These are phyloP conservation scores for Amphirosellinia nigrospora DNA, from an alignment of 495 filamentous ascomycete genomes.

Conservation along the genomic window DNA sequence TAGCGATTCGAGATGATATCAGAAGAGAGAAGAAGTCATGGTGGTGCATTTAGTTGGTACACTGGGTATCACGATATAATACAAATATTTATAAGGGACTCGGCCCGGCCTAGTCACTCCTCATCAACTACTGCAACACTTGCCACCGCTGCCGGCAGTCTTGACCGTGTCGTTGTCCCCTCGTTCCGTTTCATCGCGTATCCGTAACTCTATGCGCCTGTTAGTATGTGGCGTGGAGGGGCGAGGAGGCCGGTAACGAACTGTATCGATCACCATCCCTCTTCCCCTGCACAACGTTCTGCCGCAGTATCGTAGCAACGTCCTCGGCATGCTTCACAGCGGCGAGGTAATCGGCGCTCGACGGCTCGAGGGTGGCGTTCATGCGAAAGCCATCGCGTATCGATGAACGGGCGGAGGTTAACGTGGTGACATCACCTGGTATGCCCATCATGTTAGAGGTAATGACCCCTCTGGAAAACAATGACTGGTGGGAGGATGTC, in stretches of 20 bases:
- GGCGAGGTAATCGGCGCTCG: slow-evolving; percentile 53
- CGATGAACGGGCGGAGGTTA: slow-evolving; percentile 70
- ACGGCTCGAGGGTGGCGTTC: slow-evolving; percentile 62
- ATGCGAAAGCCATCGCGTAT: slow-evolving; percentile 74
- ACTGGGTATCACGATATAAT: slow-evolving; percentile 43
- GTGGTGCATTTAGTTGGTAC: slow-evolving; percentile 37
- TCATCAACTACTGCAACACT: slow-evolving; percentile 49
- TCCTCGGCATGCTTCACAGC: slow-evolving; percentile 80
- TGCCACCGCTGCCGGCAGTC: slow-evolving; percentile 55
- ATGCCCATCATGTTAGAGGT: slow-evolving; percentile 3
- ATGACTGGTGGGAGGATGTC: background rate
- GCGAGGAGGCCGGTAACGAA: slow-evolving; percentile 46
- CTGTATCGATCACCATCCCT: slow-evolving; percentile 68
- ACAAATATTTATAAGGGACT: slow-evolving; percentile 40
- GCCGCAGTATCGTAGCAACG: slow-evolving; percentile 76
- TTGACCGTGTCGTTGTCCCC: slow-evolving; percentile 92
- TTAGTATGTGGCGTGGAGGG: slow-evolving; percentile 17
- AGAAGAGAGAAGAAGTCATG: slow-evolving; percentile 41
- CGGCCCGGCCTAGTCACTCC: slow-evolving; percentile 30
- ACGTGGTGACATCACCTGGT: slow-evolving; percentile 69
- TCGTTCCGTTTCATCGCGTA: slow-evolving; percentile 88
- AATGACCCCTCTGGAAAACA: background rate
- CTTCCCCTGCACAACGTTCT: slow-evolving; percentile 88
- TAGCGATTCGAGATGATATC: slow-evolving; percentile 45
- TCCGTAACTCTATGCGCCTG: slow-evolving; percentile 68